phyloP scores from a whole-genome alignment of 2,329 filamentous ascomycete genomes.

The Penicillium crustosum region DNA sequence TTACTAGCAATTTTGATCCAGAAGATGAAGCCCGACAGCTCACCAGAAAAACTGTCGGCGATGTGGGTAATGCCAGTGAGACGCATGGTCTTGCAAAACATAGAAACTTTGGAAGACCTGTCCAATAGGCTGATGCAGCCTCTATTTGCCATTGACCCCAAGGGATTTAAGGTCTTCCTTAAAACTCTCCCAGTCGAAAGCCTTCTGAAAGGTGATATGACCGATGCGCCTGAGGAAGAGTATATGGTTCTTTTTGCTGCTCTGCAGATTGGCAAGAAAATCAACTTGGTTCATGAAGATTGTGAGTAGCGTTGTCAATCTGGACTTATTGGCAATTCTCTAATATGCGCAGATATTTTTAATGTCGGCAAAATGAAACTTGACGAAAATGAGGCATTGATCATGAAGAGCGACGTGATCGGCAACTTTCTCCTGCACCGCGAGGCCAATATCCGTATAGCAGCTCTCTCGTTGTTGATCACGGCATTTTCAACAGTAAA shows the following conservation, averaged over 20 bases:
- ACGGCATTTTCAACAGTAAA: slow-evolving; percentile 72
- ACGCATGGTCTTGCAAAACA: slow-evolving; percentile 38
- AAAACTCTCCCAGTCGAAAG: slow-evolving; percentile 55
- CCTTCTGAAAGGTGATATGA: slow-evolving; percentile 48
- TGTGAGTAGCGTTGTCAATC: slow-evolving; percentile 41
- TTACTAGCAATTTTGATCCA: slow-evolving; percentile 31
- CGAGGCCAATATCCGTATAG: slow-evolving; percentile 67
- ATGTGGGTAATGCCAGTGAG: slow-evolving; percentile 41
- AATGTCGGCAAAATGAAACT: slow-evolving; percentile 18
- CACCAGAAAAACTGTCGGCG: slow-evolving; percentile 18
- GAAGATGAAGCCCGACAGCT: slow-evolving; percentile 26
- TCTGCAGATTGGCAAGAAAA: slow-evolving; percentile 70
- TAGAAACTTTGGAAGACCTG: slow-evolving; percentile 37
- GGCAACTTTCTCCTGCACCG: slow-evolving; percentile 46
- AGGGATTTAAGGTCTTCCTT: slow-evolving; percentile 52
- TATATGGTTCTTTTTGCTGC: slow-evolving; percentile 64
- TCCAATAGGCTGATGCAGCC: slow-evolving; percentile 40
- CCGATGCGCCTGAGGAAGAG: slow-evolving; percentile 52
- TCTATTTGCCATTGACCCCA: slow-evolving; percentile 35
- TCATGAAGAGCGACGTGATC: slow-evolving; percentile 39
- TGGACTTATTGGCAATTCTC: slow-evolving; percentile 14
- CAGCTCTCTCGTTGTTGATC: slow-evolving; percentile 78
- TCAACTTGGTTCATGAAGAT: slow-evolving; percentile 68
- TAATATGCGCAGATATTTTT: slow-evolving; percentile 30
- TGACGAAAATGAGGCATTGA: slow-evolving; percentile 21